Conservation (phyloP, 306 rosid genomes). For the Vigna unguiculata region DNA sequence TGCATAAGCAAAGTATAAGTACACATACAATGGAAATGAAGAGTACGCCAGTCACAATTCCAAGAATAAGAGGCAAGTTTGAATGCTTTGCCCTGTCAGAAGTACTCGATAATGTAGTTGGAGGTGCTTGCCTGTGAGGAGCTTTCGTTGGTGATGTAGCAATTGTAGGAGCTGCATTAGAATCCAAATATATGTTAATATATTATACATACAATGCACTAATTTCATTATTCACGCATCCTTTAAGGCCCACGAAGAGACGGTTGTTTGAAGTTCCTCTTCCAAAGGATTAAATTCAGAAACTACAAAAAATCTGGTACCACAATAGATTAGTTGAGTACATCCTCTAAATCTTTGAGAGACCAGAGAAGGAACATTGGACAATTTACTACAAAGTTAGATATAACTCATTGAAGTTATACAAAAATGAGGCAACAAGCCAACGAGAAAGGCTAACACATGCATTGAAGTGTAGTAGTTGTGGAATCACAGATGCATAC, state of each 20-base stretch:
- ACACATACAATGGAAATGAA: slow-evolving; percentile 66
- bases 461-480: slow-evolving; percentile 5
- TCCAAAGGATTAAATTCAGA: neutral
- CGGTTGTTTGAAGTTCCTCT: neutral
- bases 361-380: slow-evolving; percentile 3
- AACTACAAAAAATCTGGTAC: neutral
- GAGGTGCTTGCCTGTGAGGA: slow-evolving; percentile 54
- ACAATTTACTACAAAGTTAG: neutral
- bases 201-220: slow-evolving; percentile 33
- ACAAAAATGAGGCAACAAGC: neutral
- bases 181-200: slow-evolving; percentile 41
- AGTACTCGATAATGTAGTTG: slow-evolving; percentile 54
- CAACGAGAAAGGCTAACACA: neutral
- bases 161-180: slow-evolving; percentile 68
- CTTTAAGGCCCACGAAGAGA: slow-evolving; percentile 21
- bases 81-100: slow-evolving; percentile 65
- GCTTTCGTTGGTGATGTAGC: slow-evolving; percentile 64
- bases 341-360: neutral
- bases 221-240: slow-evolving; percentile 17
- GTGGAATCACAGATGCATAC: slow-evolving; percentile 20
- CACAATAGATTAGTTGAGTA: slow-evolving; percentile 34
- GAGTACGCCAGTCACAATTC: slow-evolving; percentile 74
- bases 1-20: slow-evolving; percentile 68
- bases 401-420: neutral
- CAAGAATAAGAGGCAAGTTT: slow-evolving; percentile 69